A percentile compares a stretch with the other conserved stretches of the same genome.
These are phyloP conservation scores for Funneliformis caledonium DNA, from an alignment of 371 early-diverging fungal species.

Conservation along the genomic window DNA sequence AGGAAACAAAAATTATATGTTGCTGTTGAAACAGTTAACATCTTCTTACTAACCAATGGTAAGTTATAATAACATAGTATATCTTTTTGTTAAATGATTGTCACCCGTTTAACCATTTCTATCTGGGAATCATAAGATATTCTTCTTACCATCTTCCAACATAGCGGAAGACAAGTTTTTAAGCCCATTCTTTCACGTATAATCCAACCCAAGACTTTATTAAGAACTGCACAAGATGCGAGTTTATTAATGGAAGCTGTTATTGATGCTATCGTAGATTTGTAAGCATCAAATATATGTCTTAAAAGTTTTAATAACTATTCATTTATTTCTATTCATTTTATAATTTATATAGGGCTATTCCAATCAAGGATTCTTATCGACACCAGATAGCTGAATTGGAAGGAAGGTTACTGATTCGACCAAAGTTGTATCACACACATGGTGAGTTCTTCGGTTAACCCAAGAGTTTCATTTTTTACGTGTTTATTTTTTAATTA, in stretches of 20 bases:
- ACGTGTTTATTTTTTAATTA: background rate
- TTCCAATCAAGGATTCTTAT: conserved; percentile 51
- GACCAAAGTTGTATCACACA: conserved; percentile 49
- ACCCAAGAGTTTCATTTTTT: background rate
- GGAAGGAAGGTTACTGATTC: conserved; percentile 47
- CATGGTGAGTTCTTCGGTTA: conserved; percentile 30
- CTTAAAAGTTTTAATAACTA: background rate
- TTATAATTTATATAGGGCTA: conserved; percentile 35
- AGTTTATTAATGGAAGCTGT: conserved; percentile 52
- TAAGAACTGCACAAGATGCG: conserved; percentile 47
- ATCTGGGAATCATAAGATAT: conserved; percentile 32
- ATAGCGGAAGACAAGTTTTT: conserved; percentile 46
- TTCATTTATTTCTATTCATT: background rate
- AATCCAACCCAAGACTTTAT: conserved; percentile 41
- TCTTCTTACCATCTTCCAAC: conserved; percentile 51
- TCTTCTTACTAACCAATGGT: conserved; percentile 38
- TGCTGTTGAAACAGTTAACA: conserved; percentile 35
- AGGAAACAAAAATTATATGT: conserved; percentile 17
- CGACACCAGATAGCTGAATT: conserved; percentile 49
- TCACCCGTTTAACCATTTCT: background rate
- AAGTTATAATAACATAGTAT: background rate
- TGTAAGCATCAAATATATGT: conserved; percentile 5
- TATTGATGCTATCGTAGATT: conserved; percentile 53
- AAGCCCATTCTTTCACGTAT: conserved; percentile 47
- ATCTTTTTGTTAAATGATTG: background rate